Conservation (phyloP, 2,329 filamentous ascomycete species). For the Cytospora leucostoma region DNA sequence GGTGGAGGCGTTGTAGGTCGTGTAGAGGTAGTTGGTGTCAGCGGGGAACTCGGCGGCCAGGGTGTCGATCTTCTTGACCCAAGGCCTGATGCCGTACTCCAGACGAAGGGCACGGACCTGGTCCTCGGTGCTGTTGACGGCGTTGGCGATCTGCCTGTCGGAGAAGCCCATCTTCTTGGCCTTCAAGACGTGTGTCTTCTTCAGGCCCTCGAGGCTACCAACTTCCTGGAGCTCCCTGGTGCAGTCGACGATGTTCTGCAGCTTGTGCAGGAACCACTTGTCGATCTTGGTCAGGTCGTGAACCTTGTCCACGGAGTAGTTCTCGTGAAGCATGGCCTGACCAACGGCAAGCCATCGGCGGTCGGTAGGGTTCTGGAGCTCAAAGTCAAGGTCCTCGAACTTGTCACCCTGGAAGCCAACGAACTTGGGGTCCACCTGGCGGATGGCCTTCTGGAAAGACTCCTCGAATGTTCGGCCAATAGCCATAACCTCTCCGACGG, state of each 20-base stretch:
- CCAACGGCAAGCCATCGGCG: constrained; percentile 96
- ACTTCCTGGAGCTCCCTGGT: constrained; percentile 81
- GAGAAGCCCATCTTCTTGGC: constrained; percentile 98
- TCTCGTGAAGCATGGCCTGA: constrained; percentile 96
- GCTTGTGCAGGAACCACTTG: constrained; percentile 99
- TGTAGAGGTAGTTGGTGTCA: constrained; percentile 94
- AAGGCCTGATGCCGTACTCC: constrained; percentile 86
- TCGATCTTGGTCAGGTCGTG: constrained; percentile 98
- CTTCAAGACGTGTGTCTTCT: constrained; percentile 84
- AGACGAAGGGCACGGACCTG: constrained; percentile 83
- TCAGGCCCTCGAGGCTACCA: constrained; percentile 79
- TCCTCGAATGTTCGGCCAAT: constrained; percentile 98
- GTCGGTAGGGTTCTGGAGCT: constrained; percentile 90
- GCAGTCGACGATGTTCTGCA: constrained; percentile 94
- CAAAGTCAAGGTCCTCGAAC: constrained; percentile 89
- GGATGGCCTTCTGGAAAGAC: constrained; percentile 98
- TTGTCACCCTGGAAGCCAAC: constrained; percentile 93
- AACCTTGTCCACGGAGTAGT: constrained; percentile 87
- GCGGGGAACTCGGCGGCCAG: constrained; percentile 95
- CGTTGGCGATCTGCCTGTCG: constrained; percentile 88
- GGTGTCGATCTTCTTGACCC: constrained; percentile 98
- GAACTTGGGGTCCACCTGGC: constrained; percentile 91
- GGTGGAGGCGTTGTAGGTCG: constrained; percentile 92
- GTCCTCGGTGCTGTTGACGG: constrained; percentile 84
- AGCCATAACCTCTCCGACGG: constrained; percentile 98